Conservation (phyloP, 495 filamentous ascomycete genomes). For the Daldinia decipiens region DNA sequence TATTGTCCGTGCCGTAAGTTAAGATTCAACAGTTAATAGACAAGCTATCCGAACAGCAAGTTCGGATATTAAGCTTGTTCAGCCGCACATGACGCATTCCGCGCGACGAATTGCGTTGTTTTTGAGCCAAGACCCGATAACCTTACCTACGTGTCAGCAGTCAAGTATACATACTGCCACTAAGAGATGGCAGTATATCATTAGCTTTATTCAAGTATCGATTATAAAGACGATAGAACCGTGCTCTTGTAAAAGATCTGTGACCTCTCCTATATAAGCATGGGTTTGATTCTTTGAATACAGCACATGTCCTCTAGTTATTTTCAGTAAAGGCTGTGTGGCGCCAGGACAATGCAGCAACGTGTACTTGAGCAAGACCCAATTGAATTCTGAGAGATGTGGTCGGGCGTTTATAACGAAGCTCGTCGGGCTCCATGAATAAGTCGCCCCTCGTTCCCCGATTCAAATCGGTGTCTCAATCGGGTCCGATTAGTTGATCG, state of each 20-base stretch:
- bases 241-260: not conserved
- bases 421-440: not conserved
- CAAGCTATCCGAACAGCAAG: not conserved
- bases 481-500: not conserved
- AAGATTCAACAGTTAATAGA: not conserved
- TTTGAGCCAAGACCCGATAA: not conserved
- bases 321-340: not conserved
- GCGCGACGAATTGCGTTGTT: not conserved
- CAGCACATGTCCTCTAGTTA: not conserved
- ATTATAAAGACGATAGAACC: not conserved
- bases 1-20: no score
- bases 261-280: not conserved
- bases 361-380: not conserved
- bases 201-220: not conserved
- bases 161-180: not conserved
- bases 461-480: not conserved
- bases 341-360: not conserved
- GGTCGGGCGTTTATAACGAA: not conserved
- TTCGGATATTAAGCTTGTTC: not conserved
- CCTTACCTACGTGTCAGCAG: not conserved
- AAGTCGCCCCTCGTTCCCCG: not conserved
- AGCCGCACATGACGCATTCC: constrained; percentile 2
- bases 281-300: not conserved
- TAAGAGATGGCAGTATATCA: not conserved
- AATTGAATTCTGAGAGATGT: not conserved